Base-by-base conservation (phyloP, 2,329 filamentous ascomycete species). In the Parafenestella ontariensis region DNA sequence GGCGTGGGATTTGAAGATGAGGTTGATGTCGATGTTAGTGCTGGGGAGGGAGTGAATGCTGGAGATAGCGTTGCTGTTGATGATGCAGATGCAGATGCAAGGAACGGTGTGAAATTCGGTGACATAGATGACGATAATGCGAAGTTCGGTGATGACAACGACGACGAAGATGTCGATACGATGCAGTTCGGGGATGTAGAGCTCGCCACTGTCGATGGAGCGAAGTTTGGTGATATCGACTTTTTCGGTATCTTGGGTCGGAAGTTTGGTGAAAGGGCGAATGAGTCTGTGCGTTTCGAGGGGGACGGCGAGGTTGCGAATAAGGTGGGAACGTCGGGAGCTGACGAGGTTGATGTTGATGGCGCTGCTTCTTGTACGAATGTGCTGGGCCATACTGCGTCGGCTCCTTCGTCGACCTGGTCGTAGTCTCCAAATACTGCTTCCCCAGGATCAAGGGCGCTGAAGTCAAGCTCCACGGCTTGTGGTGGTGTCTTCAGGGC, bases 371-470 rank as follows among this genome's bases (percentile, higher is more conserved):
- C 39, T 46, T 24, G 28, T 2, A 48, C 47, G n/a, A 45, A 52
- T 2, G 45, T 46, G 23, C 46, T 59, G 8, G 65, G 64, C 70
- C 70, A 72, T 20, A 62, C 40, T 2, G 62, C 42, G 20, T 68
- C 47, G 11, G 59, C 53, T 3, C 56, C 67, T 7, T 68, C 61
- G 15, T 72, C 64, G 28, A 68, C 52, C 24, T 62, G 59, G n/a
- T 68, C 65, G 47, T 66, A 70, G 49, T 64, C 66, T 3, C 59
- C 65, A 11, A 70, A 49, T 4, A 69, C 62, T 15, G 65, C 57
- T 31, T 69, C 61, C 5, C 42, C 54, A 10, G 63, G 62, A 39
- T 66, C 64, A 18, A 71, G 39, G 15, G 62, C 45, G 40, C 46
- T 64, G 37, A 67, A 64, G 33, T 70, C 62, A 20, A 58, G 54